Percentiles rank a stretch among this genome's conserved stretches.
phyloP scores from a whole-genome alignment of 441 rosid genomes.

The Aquilaria agallochum region DNA sequence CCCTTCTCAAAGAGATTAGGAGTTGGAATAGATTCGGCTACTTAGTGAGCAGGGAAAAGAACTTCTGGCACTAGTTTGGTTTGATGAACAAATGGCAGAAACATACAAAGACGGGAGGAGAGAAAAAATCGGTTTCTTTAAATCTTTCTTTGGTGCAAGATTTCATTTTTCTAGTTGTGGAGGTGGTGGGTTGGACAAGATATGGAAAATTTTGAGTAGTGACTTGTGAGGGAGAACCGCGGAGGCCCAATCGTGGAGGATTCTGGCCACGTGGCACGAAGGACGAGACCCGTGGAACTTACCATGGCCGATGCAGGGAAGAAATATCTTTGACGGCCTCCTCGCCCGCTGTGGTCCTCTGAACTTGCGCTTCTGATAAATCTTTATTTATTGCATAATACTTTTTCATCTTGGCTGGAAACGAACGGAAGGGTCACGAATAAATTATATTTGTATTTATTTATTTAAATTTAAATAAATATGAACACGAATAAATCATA shows the following conservation, averaged over 20 bases:
- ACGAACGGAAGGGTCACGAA: no score
- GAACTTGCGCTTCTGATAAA: not conserved
- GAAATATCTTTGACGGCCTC: constrained; percentile 22
- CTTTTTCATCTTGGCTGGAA: no score
- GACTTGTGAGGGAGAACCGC: not conserved
- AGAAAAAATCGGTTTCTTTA: no score
- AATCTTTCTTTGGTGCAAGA: no score
- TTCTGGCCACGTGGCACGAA: constrained; percentile 39
- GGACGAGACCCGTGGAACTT: not conserved
- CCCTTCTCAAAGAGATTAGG: not conserved
- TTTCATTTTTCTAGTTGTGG: no score
- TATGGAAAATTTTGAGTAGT: not conserved
- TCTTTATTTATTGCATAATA: no score
- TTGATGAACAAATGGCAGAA: not conserved
- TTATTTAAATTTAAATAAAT: no score
- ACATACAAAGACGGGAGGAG: not conserved
- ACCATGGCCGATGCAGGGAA: not conserved
- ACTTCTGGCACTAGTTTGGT: not conserved
- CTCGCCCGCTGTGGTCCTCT: constrained; percentile 14
- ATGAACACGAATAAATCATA: no score
- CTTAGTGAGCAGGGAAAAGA: not conserved
- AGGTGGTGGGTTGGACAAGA: no score
- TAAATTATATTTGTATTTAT: no score
- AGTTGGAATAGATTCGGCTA: no score
- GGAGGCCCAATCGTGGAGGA: constrained; percentile 26